Evolutionary conservation across 176 grass and related monocot genomes (phyloP).

Genomic region (Aegilops speltoides): DNA sequence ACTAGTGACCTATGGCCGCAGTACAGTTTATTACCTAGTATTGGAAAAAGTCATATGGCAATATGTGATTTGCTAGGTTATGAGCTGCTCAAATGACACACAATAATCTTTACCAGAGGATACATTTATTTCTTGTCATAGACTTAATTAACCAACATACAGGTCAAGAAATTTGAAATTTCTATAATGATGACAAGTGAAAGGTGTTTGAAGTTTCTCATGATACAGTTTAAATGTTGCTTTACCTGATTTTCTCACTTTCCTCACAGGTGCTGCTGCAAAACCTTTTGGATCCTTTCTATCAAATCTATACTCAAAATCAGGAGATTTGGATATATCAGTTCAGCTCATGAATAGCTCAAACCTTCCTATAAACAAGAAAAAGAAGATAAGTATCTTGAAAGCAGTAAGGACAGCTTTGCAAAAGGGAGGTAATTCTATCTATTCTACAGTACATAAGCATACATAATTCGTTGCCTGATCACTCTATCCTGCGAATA

Average conservation of each 20-base stretch:
- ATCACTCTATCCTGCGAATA: constrained; percentile 12
- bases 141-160: neutral
- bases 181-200: constrained; percentile 4
- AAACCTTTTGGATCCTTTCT: constrained; percentile 93
- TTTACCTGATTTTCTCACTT: constrained; percentile 31
- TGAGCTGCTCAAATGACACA: neutral
- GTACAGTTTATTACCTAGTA: neutral
- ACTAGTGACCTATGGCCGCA: neutral
- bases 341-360: constrained; percentile 38
- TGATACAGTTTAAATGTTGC: neutral
- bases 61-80: neutral
- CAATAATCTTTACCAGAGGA: neutral
- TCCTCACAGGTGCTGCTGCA: constrained; percentile 55
- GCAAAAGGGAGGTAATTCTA: constrained; percentile 49
- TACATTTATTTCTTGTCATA: neutral
- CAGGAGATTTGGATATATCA: constrained; percentile 93
- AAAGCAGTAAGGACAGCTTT: constrained; percentile 59
- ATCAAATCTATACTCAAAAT: constrained; percentile 90
- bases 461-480: neutral
- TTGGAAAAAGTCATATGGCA: neutral
- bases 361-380: constrained; percentile 33
- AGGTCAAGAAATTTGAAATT: constrained; percentile 7
- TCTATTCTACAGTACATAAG: neutral
- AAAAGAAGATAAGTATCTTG: constrained; percentile 55
- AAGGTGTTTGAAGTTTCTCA: neutral